Conservation (phyloP, 2,329 filamentous ascomycete species). For the Zymoseptoria ardabiliae region DNA sequence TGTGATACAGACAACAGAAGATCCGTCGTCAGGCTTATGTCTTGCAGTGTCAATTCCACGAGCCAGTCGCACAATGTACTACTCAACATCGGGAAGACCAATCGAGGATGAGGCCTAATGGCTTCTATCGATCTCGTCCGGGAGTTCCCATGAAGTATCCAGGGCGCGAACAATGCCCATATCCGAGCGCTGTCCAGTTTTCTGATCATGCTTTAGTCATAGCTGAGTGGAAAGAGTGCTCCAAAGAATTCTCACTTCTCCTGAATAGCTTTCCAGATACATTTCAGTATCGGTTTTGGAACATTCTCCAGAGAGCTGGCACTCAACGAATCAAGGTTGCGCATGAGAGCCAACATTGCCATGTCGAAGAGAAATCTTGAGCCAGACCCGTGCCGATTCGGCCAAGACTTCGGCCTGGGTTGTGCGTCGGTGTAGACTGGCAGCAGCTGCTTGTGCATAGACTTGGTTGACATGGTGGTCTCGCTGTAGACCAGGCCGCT, state of each 20-base stretch:
- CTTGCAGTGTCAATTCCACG: conserved; percentile 12
- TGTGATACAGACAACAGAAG: conserved; percentile 9
- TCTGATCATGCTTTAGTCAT: neutral
- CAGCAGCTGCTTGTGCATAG: neutral
- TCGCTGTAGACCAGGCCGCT: conserved; percentile 16
- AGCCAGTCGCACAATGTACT: conserved; percentile 11
- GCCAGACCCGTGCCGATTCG: neutral
- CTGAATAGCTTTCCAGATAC: conserved; percentile 11
- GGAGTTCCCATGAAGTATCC: neutral
- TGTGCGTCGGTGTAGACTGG: neutral
- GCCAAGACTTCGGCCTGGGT: neutral
- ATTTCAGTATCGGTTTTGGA: conserved; percentile 4
- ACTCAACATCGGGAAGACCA: neutral
- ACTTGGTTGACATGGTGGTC: conserved; percentile 1
- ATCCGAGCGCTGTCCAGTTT: conserved; percentile 3
- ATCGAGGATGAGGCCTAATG: neutral
- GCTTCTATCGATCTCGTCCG: neutral
- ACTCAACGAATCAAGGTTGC: conserved; percentile 11
- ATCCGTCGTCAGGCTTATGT: neutral
- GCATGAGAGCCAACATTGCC: conserved; percentile 10
- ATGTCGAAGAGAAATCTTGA: conserved; percentile 8
- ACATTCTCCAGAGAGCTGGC: conserved; percentile 9
- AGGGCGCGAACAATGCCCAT: conserved; percentile 9
- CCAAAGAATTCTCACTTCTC: conserved; percentile 1
- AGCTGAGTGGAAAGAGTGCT: neutral